Evolutionary conservation across 2,329 filamentous ascomycete species (phyloP).

Genomic region (Phialophora expanda): DNA sequence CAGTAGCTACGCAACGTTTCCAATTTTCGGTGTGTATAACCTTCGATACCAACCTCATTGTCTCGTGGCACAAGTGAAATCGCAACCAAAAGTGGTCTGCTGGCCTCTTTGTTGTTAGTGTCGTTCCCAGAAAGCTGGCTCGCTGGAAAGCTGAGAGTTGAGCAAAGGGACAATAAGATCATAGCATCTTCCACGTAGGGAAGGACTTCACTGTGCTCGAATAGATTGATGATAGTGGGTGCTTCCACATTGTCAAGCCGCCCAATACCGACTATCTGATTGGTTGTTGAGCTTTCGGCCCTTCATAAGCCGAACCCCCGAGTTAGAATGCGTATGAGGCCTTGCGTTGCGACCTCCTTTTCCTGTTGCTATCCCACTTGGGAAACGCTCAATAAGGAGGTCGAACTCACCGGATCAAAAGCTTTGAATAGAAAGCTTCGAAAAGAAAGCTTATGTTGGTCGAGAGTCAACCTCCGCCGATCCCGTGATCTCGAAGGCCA

Average conservation of each 20-base stretch:
- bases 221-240: no score
- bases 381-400: not conserved
- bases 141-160: not conserved
- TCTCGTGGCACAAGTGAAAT: not conserved
- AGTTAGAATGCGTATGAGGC: not conserved
- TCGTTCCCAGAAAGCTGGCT: not conserved
- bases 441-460: not conserved
- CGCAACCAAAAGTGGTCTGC: not conserved
- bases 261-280: not conserved
- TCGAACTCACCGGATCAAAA: not conserved
- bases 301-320: not conserved
- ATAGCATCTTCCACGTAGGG: not conserved
- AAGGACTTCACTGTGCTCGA: not conserved
- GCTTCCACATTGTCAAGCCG: no score
- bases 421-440: not conserved
- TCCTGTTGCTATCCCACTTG: not conserved
- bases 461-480: not conserved
- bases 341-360: not conserved
- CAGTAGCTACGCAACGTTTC: no score
- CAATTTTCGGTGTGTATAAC: no score
- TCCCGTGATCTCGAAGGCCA: not conserved
- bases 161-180: not conserved
- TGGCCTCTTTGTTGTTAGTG: not conserved
- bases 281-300: not conserved
- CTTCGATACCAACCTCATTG: no score